phyloP scores from a whole-genome alignment of 768 basidiomycete species.

The Bullera alba region DNA sequence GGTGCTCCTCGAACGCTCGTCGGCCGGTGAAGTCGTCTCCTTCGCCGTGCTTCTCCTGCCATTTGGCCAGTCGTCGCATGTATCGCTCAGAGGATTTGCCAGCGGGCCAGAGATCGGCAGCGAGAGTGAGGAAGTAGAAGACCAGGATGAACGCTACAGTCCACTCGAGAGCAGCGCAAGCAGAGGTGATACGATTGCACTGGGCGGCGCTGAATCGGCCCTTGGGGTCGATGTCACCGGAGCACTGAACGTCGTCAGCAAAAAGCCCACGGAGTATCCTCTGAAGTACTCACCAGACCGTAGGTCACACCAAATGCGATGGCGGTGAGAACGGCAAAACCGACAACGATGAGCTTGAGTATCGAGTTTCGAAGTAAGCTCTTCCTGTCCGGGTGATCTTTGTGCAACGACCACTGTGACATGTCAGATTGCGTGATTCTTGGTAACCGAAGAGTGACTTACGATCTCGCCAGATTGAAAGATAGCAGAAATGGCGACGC shows the following conservation, averaged over 20 bases:
- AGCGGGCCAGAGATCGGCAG: constrained; percentile 48
- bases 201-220: constrained; percentile 15
- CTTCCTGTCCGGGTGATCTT: constrained; percentile 45
- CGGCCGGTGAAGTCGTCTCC: constrained; percentile 44
- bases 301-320: constrained; percentile 47
- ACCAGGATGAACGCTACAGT: constrained; percentile 40
- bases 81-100: constrained; percentile 43
- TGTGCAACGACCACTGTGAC: constrained; percentile 42
- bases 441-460: constrained; percentile 8
- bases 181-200: constrained; percentile 42
- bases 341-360: constrained; percentile 45
- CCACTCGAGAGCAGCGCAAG: constrained; percentile 46
- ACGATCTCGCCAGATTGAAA: constrained; percentile 46
- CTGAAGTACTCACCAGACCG: constrained; percentile 13
- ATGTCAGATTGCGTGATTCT: neutral
- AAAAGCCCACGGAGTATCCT: neutral
- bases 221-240: constrained; percentile 16
- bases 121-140: constrained; percentile 46
- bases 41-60: constrained; percentile 40
- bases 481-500: constrained; percentile 45
- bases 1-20: constrained; percentile 30
- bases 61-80: constrained; percentile 42
- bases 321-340: constrained; percentile 39
- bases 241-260: constrained; percentile 14
- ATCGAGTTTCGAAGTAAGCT: constrained; percentile 45